Evolutionary conservation across 140 eudicot species (phyloP).

Genomic region (Senecio squalidus): DNA sequence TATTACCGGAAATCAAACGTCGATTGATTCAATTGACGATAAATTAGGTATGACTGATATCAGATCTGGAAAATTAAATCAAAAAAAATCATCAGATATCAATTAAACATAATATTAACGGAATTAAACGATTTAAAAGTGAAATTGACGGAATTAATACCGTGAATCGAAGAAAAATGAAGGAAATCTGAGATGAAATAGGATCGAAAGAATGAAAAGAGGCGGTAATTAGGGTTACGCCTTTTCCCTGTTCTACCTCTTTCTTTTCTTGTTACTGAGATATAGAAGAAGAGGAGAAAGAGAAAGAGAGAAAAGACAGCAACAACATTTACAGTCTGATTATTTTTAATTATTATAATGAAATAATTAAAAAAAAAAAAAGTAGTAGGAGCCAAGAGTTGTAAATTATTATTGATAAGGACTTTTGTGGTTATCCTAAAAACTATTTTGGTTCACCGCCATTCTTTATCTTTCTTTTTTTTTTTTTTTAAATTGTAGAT

Average conservation of each 20-base stretch:
- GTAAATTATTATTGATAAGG: conserved; percentile 12
- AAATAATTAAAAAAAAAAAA: too few relatives aligned
- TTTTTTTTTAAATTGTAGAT: not conserved
- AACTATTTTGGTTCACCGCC: conserved; percentile 11
- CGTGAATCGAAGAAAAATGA: not conserved
- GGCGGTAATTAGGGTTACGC: too few relatives aligned
- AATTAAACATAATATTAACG: too few relatives aligned
- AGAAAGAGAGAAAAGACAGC: conserved; percentile 31
- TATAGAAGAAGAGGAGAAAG: conserved; percentile 24
- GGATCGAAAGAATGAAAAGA: too few relatives aligned
- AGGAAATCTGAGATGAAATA: conserved; percentile 20
- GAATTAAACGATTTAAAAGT: too few relatives aligned
- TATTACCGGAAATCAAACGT: conserved; percentile 18
- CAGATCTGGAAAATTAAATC: too few relatives aligned
- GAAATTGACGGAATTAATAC: not conserved
- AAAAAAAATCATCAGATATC: too few relatives aligned
- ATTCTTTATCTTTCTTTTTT: conserved; percentile 13
- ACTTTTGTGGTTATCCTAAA: conserved; percentile 23
- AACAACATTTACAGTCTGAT: conserved; percentile 17
- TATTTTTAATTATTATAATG: not conserved
- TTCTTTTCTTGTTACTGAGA: conserved; percentile 7
- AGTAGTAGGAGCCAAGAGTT: conserved; percentile 7
- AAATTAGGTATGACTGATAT: too few relatives aligned
- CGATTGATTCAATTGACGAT: not conserved
- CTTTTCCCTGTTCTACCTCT: conserved; percentile 27